Conservation (phyloP, 495 filamentous ascomycete species). For the Penicillium flavigenum region DNA sequence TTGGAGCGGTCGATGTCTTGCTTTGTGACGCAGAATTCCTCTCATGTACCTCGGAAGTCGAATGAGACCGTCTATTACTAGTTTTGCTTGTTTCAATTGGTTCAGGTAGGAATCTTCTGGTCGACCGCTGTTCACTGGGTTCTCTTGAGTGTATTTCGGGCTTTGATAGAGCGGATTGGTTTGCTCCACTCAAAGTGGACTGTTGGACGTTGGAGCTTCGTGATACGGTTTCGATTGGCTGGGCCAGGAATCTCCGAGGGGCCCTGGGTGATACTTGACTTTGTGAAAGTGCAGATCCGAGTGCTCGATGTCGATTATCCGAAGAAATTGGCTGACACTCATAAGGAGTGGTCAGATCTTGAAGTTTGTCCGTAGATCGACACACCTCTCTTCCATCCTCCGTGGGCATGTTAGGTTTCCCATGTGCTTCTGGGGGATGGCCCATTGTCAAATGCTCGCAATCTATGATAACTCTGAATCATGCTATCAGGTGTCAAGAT, state of each 20-base stretch:
- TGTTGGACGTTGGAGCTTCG: conserved; percentile 53
- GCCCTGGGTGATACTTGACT: neutral
- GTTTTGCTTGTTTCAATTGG: conserved; percentile 33
- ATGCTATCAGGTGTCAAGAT: neutral
- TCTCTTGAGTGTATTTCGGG: conserved; percentile 17
- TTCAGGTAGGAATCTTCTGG: conserved; percentile 27
- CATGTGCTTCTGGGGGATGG: neutral
- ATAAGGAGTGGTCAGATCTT: neutral
- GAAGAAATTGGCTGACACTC: neutral
- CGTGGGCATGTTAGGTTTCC: neutral
- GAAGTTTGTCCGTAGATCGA: neutral
- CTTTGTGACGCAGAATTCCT: conserved; percentile 13
- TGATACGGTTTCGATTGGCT: conserved; percentile 67
- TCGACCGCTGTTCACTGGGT: conserved; percentile 8
- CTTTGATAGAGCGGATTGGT: neutral
- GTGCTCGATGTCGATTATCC: conserved; percentile 1
- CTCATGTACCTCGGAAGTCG: conserved; percentile 7
- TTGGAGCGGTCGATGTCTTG: conserved; percentile 19
- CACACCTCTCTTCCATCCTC: neutral
- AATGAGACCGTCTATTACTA: conserved; percentile 18
- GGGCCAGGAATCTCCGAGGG: conserved; percentile 49
- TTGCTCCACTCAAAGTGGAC: conserved; percentile 4
- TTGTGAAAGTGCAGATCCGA: neutral
- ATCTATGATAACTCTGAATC: neutral
- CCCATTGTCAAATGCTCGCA: neutral